phyloP scores from a whole-genome alignment of 352 stramenopile genomes.

The Phytophthora cryptogea region DNA sequence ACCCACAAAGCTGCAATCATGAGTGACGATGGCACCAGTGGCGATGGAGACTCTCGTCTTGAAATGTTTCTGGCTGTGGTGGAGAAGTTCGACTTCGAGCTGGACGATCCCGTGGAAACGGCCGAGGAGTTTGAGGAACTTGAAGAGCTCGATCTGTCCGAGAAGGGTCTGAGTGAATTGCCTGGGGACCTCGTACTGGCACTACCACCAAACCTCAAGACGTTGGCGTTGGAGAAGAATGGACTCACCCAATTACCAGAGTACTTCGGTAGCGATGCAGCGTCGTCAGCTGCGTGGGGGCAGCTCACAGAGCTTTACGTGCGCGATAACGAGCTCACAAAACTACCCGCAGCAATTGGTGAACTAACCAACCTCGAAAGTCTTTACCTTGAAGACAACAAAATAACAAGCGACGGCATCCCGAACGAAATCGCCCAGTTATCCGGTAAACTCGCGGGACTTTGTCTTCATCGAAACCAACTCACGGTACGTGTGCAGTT shows the following conservation, averaged over 20 bases:
- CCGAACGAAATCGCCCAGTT: conserved; percentile 55
- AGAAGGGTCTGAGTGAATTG: conserved; percentile 71
- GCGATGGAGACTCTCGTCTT: conserved; percentile 36
- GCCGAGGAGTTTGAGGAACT: conserved; percentile 67
- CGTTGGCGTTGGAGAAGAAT: conserved; percentile 85
- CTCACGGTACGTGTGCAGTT: conserved; percentile 47
- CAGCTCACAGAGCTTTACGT: conserved; percentile 86
- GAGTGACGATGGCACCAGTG: conserved; percentile 49
- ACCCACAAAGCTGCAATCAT: conserved; percentile 33
- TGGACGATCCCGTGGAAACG: conserved; percentile 70
- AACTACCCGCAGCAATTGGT: conserved; percentile 55
- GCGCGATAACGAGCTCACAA: conserved; percentile 71
- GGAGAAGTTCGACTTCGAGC: conserved; percentile 71
- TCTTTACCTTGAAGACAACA: conserved; percentile 89
- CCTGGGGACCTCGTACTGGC: conserved; percentile 56
- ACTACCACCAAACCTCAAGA: conserved; percentile 67
- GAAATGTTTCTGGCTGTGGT: conserved; percentile 60
- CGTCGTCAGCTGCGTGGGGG: conserved; percentile 27
- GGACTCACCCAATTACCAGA: conserved; percentile 54
- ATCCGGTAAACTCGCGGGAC: conserved; percentile 48
- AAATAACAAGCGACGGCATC: conserved; percentile 64
- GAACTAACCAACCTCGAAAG: conserved; percentile 71
- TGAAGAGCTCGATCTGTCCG: conserved; percentile 83
- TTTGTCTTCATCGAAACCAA: conserved; percentile 84
- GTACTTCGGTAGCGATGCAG: conserved; percentile 38